Base-by-base conservation (phyloP, 2,329 filamentous ascomycete genomes). In the Trichophyton rubrum region DNA sequence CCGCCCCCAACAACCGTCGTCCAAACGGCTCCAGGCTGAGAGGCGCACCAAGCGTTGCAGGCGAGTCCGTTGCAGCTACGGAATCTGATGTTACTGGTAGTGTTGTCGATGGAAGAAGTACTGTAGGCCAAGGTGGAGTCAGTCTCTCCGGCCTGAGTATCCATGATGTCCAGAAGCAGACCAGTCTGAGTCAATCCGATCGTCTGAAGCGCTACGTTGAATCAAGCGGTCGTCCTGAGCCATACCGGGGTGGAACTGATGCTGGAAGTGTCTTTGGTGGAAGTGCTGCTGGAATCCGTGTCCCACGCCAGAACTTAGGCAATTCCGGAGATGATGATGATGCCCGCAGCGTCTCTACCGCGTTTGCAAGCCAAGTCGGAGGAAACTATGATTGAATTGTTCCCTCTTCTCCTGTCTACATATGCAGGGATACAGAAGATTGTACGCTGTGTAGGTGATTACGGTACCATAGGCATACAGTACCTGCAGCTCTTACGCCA, bases 151-250 rank as follows among this genome's bases (percentile, higher is more conserved):
- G 90, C n/a, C 78, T 96, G 62, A 89, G 85, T 69, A 87, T 86
- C 70, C 82, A 84, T 65, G 83, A 85, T 64, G 78, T 82, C 71
- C 80, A 83, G 83, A 83, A 90, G 80, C 78, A 89, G 75, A 78
- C 85, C 2, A 88, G 84, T 64, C 76, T 88, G 57, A 93, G 83
- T 66, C 90, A 95, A 70, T 90, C 87, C 59, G 93, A 99, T 71
- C 89, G 93, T 56, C 81, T 99, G 63, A 95, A 93, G 77, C 88
- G 93, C 67, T 97, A 96, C 69, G 89, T 96, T 30, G 93, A 97
- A 73, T 90, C 86, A 67, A 87, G 86, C 62, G 85, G 86, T 8
- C 87, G 88, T 57, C 79, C 83, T 30, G 78, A 80, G 56, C 75
- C 78, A 59, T 80, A 80, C 67, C 79, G 73, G 53, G 74, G 74